Evolutionary conservation across 495 filamentous ascomycete genomes (phyloP).

Genomic region (Aspergillus taichungensis): DNA sequence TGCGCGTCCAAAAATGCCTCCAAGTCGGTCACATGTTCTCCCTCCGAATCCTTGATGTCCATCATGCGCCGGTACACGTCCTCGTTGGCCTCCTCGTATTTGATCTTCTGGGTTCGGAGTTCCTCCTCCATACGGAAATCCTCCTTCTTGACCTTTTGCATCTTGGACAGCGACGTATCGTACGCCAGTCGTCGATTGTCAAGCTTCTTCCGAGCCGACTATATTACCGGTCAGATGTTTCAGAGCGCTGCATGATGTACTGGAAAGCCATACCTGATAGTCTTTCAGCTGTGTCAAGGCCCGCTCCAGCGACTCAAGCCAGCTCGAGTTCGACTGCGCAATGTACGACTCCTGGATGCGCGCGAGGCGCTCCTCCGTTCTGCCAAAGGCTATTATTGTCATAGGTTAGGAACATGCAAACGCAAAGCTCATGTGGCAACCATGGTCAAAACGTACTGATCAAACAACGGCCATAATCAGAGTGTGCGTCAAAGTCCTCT

Average conservation of each 20-base stretch:
- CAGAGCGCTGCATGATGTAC: not conserved
- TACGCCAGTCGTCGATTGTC: conserved; percentile 85
- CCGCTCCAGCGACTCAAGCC: conserved; percentile 86
- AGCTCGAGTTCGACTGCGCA: conserved; percentile 70
- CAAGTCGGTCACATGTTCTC: conserved; percentile 74
- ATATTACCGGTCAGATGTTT: conserved; percentile 7
- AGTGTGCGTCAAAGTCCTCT: conserved; percentile 87
- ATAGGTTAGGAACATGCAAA: conserved; percentile 3
- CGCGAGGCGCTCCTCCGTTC: conserved; percentile 80
- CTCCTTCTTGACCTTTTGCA: conserved; percentile 89
- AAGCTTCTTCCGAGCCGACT: conserved; percentile 89
- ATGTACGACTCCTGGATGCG: conserved; percentile 82
- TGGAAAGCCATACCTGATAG: conserved; percentile 59
- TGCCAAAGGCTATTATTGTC: conserved; percentile 53
- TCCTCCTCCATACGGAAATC: conserved; percentile 93
- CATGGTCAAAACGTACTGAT: conserved; percentile 47
- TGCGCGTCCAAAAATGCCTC: conserved; percentile 81
- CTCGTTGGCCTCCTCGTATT: conserved; percentile 93
- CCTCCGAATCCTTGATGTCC: conserved; percentile 89
- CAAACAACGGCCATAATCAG: conserved; percentile 87
- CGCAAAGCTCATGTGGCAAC: not conserved
- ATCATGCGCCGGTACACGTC: conserved; percentile 91
- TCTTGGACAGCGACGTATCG: conserved; percentile 82
- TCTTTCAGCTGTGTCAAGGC: conserved; percentile 95
- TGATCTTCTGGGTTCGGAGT: conserved; percentile 80